Base-by-base conservation (phyloP, 2,329 filamentous ascomycete species). In the Chrysoporthe deuterocubensis region DNA sequence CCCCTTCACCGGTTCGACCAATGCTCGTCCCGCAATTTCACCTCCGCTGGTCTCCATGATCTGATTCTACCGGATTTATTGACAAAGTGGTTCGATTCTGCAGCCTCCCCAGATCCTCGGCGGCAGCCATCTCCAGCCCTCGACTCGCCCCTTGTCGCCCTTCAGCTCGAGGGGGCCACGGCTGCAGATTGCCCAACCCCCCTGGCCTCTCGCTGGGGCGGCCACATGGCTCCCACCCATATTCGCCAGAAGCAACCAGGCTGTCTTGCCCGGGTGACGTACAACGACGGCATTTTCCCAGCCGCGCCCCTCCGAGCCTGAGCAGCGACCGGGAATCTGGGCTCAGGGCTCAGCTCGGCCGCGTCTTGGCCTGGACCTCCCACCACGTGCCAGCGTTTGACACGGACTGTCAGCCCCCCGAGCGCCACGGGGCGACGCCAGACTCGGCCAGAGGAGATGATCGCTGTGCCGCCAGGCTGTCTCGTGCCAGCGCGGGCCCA, bases 301-400 rank as follows among this genome's bases (percentile, higher is more conserved):
- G 37, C 37, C 37, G 37, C 37, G 6, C 37, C 6, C 37, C 37
- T 9, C 50, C 16, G 21, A 54, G 2, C 18, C 37, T 40, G 37
- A 9, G 5, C 37, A 40, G 37, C 37, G 9, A 40, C 37, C n/a
- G 46, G 46, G 9, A 52, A 32, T 6, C 50, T 34, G 50, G 26
- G 21, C 7, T 18, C 54, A 37, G 54, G 26, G 34, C 54, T 40
- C 16, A 32, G 54, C 54, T 54, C 21, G 26, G 50, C 16, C 26
- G 26, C 26, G 26, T 26, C 26, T n/a, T 40, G 54, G 54, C 14
- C 34, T 57, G 34, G 34, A 57, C 14, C 11, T 37, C 18, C 44
- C 32, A 57, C 54, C 54, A 57, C 54, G 54, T 57, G 54, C 54
- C 54, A n/a, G 32, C 34, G 14, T 32, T 21, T 40, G 54, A 34